Base-by-base conservation (phyloP, 2,329 filamentous ascomycete genomes). In the Pseudomassariella vexata region DNA sequence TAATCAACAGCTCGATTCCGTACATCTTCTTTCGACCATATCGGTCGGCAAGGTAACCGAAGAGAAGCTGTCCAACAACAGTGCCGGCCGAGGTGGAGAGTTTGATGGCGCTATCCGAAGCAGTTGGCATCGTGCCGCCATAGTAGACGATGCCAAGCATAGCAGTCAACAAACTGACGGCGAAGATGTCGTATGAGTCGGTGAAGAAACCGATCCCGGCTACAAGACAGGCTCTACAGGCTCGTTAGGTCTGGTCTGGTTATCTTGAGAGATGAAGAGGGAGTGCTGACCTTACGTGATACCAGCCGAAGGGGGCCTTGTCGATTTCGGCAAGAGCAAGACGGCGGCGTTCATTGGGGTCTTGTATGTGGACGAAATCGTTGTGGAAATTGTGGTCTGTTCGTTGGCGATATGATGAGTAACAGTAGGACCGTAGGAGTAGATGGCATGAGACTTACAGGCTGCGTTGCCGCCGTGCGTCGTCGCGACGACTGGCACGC, bases 171-270 rank as follows among this genome's bases (percentile, higher is more conserved):
- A 87, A 66, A 42, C 79, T 82, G 46, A 83, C 81, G 50, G 81
- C 79, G 57, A 92, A 92, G 63, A 88, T 85, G 52, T 84, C 80
- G 60, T 89, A 90, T 23, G 83, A 83, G 53, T 90, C 86, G 11
- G 85, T 90, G 61, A 92, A 92, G 75, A 94, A 92, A 46, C 85
- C 86, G 40, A 90, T 82, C 48, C 86, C 85, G 19, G 85, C 85
- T 16, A 90, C 85, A 7, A 85, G 62, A 33, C 85, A 74, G 36
- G 85, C 82, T 24, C 85, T 55, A 12, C n/a, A 10, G 5, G 21
- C 31, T n/a, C n/a, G 20, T 16, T 48, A 19, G 48, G 42, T 21
- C 8, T 9, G 8, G 7, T 12, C n/a, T 17, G 15, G 8, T n/a
- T n/a, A n/a, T 21, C 20, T 14, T 9, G 12, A 21, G 24, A 9